A percentile compares a stretch with the other conserved stretches of the same genome.
Conservation (phyloP, 2,329 filamentous ascomycete species). For the Aspergillus eucalypticola region DNA sequence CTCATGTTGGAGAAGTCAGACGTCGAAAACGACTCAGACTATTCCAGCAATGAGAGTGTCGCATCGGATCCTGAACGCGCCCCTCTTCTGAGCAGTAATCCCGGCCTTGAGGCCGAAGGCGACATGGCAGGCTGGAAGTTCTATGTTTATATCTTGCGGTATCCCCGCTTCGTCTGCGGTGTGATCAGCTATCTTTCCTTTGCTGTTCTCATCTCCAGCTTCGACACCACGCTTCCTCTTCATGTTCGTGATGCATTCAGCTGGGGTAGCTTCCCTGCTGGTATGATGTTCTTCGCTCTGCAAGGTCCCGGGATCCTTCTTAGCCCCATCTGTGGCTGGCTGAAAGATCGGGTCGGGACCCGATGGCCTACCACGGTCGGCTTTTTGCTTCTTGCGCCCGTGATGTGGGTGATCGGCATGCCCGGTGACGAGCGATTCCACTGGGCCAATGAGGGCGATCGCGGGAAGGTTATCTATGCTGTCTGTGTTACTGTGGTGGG, state of each 20-base stretch:
- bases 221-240: slow-evolving; percentile 59
- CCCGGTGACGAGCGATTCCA: slow-evolving; percentile 31
- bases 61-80: slow-evolving; percentile 10
- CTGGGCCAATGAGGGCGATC: slow-evolving; percentile 22
- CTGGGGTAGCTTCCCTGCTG: slow-evolving; percentile 57
- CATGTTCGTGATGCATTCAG: slow-evolving; percentile 55
- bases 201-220: slow-evolving; percentile 54
- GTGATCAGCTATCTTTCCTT: slow-evolving; percentile 49
- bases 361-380: slow-evolving; percentile 27
- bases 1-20: slow-evolving; percentile 22
- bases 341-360: slow-evolving; percentile 32
- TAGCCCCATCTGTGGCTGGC: slow-evolving; percentile 58
- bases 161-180: slow-evolving; percentile 45
- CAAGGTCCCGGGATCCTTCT: slow-evolving; percentile 60
- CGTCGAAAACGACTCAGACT: neutral
- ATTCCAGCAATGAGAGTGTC: neutral
- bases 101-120: neutral
- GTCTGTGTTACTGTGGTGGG: slow-evolving; percentile 23
- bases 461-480: slow-evolving; percentile 26
- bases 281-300: slow-evolving; percentile 58
- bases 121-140: slow-evolving; percentile 16
- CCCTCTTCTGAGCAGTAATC: slow-evolving; percentile 7
- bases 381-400: slow-evolving; percentile 23
- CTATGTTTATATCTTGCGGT: slow-evolving; percentile 44
- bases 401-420: slow-evolving; percentile 31